These are phyloP conservation scores for Suillus weaverae DNA, from an alignment of 768 basidiomycete species.

Conservation along the genomic window DNA sequence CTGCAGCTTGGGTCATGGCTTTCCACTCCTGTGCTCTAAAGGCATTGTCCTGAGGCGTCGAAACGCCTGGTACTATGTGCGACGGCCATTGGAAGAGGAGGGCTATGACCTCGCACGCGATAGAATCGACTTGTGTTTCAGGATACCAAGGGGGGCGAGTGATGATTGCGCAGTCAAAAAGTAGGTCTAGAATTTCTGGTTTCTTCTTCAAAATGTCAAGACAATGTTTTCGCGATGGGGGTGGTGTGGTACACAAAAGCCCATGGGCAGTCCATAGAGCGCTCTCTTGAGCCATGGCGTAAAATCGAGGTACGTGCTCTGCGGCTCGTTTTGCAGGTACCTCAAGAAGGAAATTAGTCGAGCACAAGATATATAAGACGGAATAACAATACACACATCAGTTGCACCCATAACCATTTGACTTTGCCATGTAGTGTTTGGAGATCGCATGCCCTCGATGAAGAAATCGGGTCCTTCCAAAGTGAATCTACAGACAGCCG, in stretches of 20 bases:
- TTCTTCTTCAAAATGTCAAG: constrained; percentile 20
- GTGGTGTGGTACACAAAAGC: constrained; percentile 16
- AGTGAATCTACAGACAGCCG: constrained; percentile 25
- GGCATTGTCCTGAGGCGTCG: constrained; percentile 11
- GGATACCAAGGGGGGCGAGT: constrained; percentile 29
- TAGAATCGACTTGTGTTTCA: constrained; percentile 22
- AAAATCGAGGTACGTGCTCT: constrained; percentile 27
- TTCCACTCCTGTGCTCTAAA: constrained; percentile 25
- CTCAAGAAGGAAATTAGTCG: constrained; percentile 7
- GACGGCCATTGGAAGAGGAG: constrained; percentile 25
- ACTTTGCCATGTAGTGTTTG: constrained; percentile 12
- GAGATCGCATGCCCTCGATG: constrained; percentile 19
- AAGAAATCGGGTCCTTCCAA: constrained; percentile 25
- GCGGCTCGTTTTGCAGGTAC: constrained; percentile 17
- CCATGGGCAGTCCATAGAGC: constrained; percentile 13
- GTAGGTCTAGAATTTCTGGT: constrained; percentile 20
- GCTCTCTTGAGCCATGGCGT: constrained; percentile 25
- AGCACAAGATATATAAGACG: neutral
- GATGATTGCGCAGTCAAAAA: constrained; percentile 29
- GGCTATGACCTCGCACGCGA: constrained; percentile 25
- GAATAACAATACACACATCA: neutral
- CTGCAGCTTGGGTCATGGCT: constrained; percentile 20
- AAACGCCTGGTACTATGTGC: constrained; percentile 25
- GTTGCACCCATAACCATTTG: constrained; percentile 6
- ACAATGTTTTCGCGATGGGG: constrained; percentile 11